A percentile compares a stretch with the other conserved stretches of the same genome.
These are phyloP conservation scores for Zizania latifolia DNA, from an alignment of 176 grass and related monocot species.

Conservation along the genomic window DNA sequence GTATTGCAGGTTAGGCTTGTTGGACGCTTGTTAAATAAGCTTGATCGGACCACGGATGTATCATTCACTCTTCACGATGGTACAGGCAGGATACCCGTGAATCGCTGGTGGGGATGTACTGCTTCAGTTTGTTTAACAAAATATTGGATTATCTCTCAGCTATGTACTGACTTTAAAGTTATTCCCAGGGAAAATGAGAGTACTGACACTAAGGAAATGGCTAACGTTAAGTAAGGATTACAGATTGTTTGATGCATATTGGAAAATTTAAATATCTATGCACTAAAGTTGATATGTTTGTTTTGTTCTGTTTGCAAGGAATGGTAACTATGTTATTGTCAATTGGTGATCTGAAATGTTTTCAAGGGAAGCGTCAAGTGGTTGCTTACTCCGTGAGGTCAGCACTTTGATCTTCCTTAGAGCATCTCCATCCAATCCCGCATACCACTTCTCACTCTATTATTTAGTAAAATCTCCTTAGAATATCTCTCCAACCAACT, in stretches of 20 bases:
- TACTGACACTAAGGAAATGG: conserved; percentile 64
- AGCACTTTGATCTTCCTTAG: conserved; percentile 29
- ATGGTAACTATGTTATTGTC: conserved; percentile 72
- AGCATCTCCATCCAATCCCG: too few relatives aligned
- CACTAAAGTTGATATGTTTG: conserved; percentile 4
- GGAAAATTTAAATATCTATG: not conserved
- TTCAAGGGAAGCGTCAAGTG: conserved; percentile 78
- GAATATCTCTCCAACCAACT: too few relatives aligned
- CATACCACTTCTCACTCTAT: too few relatives aligned
- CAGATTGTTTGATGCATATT: not conserved
- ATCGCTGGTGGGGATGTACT: conserved; percentile 70
- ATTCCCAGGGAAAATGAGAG: conserved; percentile 63
- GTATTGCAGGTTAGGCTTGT: conserved; percentile 69
- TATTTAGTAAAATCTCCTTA: too few relatives aligned
- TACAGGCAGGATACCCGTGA: conserved; percentile 68
- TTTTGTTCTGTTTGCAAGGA: conserved; percentile 29
- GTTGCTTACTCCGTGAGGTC: conserved; percentile 74
- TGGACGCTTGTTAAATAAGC: conserved; percentile 66
- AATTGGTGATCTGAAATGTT: conserved; percentile 78
- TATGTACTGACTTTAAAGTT: conserved; percentile 2
- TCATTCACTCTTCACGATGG: conserved; percentile 74
- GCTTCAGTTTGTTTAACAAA: not conserved
- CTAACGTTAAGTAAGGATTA: conserved; percentile 49
- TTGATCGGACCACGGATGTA: conserved; percentile 71
- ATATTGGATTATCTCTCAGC: not conserved